These are phyloP conservation scores for Stachybotrys chlorohalonatus DNA, from an alignment of 2,329 filamentous ascomycete genomes.

Conservation along the genomic window DNA sequence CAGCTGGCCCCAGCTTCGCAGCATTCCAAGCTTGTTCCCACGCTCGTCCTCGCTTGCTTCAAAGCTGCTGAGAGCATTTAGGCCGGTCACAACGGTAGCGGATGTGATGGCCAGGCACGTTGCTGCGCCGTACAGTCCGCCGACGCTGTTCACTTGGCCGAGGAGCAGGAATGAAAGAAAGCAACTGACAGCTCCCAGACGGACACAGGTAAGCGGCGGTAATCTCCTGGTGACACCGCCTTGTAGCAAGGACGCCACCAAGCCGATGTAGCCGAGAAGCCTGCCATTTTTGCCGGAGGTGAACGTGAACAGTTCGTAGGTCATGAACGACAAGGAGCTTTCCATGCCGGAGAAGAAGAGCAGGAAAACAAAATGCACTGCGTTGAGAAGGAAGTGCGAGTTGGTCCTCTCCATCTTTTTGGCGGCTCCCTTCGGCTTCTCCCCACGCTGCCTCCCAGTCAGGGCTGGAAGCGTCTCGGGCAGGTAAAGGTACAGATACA, in stretches of 20 bases:
- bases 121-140: constrained; percentile 70
- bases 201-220: constrained; percentile 70
- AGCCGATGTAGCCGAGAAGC: constrained; percentile 81
- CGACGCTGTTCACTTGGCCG: constrained; percentile 56
- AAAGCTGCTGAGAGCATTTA: constrained; percentile 88
- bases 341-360: constrained; percentile 98
- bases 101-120: constrained; percentile 81
- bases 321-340: constrained; percentile 95
- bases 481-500: constrained; percentile 75
- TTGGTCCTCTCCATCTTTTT: constrained; percentile 55
- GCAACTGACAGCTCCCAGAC: constrained; percentile 69
- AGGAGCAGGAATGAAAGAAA: constrained; percentile 74
- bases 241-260: constrained; percentile 87
- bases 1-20: constrained; percentile 76
- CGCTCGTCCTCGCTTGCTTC: constrained; percentile 74
- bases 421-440: constrained; percentile 13
- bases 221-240: constrained; percentile 83
- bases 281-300: constrained; percentile 71
- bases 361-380: constrained; percentile 82
- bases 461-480: constrained; percentile 75
- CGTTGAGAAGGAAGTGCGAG: constrained; percentile 72
- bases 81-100: constrained; percentile 85
- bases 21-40: constrained; percentile 75
- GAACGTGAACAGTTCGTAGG: constrained; percentile 85
- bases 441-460: constrained; percentile 21